phyloP scores from a whole-genome alignment of 768 basidiomycete genomes.

The Suillus subalutaceus region DNA sequence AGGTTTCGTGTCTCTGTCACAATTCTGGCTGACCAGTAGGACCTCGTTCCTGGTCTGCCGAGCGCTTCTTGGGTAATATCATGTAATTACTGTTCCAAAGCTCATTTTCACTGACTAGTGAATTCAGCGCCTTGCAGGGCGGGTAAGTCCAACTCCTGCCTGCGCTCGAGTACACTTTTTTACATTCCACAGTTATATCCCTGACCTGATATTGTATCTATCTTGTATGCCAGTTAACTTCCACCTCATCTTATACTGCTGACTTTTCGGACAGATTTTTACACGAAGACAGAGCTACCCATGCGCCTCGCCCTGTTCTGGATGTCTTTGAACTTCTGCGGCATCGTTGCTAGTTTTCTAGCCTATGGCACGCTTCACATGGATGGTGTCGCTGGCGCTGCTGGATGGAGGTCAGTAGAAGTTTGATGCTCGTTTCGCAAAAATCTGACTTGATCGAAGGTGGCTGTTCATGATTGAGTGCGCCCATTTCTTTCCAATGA shows the following conservation, averaged over 20 bases:
- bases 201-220: slow-evolving; percentile 62
- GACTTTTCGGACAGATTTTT: slow-evolving; percentile 38
- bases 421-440: background rate
- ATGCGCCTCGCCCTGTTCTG: slow-evolving; percentile 59
- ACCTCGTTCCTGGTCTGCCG: slow-evolving; percentile 52
- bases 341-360: slow-evolving; percentile 54
- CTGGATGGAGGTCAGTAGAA: slow-evolving; percentile 49
- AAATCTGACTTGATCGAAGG: slow-evolving; percentile 20
- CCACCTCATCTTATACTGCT: background rate
- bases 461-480: slow-evolving; percentile 64
- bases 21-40: slow-evolving; percentile 62
- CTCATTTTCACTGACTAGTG: slow-evolving; percentile 4
- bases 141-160: slow-evolving; percentile 33
- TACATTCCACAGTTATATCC: slow-evolving; percentile 46
- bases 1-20: slow-evolving; percentile 48
- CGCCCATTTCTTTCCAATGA: slow-evolving; percentile 37
- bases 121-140: slow-evolving; percentile 44
- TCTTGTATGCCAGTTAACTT: slow-evolving; percentile 45
- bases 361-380: slow-evolving; percentile 63
- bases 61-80: slow-evolving; percentile 47
- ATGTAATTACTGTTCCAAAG: background rate
- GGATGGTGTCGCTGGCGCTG: slow-evolving; percentile 54
- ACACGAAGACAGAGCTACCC: slow-evolving; percentile 61
- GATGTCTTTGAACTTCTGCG: slow-evolving; percentile 49
- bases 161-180: background rate